Evolutionary conservation across 1,284 basidiomycete species (phyloP), one percentile per base, ranked within the genome.

Genomic region (Apiotrichum siamense): DNA sequence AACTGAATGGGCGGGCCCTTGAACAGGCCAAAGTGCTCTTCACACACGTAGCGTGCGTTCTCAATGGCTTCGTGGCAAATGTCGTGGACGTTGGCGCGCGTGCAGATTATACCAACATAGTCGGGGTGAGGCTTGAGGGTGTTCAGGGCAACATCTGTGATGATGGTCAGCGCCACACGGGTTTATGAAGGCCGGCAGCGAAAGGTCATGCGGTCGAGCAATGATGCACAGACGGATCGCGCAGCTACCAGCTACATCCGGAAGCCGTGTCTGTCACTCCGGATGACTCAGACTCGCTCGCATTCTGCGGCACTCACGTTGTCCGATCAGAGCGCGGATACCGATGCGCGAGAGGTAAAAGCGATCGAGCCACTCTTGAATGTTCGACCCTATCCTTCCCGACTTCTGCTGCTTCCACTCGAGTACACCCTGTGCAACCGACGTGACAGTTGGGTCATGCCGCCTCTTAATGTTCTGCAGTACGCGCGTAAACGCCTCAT

Each of bases 41-140:
- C 94, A 76, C 94, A 97, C 9, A 99, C 92, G 71, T 91, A 98
- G 26, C 91, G 83, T 4, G 96, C 92, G 71, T 98, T 98, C 74
- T 99, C 69, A 63, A 98, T 97, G 0, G 96, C 90, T 78, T 98
- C 96, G 70, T 90, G 88, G n/a, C 93, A 85, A 56, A 96, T 93
- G 67, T 96, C 90, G 63, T 91, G 88, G 0, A 97, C 85, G 70
- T 92, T 96, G 81, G 94, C 88, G 68, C 87, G 81, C 4, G 90
- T 97, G 75, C 94, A 98, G 66, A 99, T 99, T 68, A 99, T 97
- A 7, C 94, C 96, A 32, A 99, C 94, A 67, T 96, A 96, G 70
- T 93, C 86, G 50, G 83, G 80, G 65, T 96, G 90, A 0, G 89
- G 81, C 60, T 88, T 84, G 46, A 93, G 82, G 0, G 86, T 89